phyloP scores from a whole-genome alignment of 2,329 filamentous ascomycete genomes.

The Pseudogymnoascus sp. region DNA sequence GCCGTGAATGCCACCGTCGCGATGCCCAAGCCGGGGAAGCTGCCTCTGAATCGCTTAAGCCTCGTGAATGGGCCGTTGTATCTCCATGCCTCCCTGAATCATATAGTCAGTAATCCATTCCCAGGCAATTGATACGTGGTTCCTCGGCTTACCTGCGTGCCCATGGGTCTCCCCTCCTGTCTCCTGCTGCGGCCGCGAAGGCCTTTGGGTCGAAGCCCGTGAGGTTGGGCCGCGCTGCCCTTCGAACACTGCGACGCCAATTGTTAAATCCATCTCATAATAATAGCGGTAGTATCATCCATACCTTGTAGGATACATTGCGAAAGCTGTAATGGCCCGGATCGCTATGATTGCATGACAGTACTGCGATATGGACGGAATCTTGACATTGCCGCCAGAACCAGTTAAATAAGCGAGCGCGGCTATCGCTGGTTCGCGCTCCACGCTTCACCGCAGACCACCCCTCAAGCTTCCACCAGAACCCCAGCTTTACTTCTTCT shows the following conservation, averaged over 20 bases:
- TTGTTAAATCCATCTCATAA: constrained; percentile 13
- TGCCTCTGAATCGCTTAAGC: constrained; percentile 77
- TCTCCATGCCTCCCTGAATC: constrained; percentile 82
- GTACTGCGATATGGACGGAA: constrained; percentile 4
- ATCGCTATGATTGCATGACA: constrained; percentile 8
- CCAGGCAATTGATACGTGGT: not conserved
- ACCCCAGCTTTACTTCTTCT: not conserved
- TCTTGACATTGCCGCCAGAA: constrained; percentile 5
- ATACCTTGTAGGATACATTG: constrained; percentile 27
- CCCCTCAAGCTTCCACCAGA: not conserved
- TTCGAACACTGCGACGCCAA: constrained; percentile 23
- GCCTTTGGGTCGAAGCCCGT: constrained; percentile 87
- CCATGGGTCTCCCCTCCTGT: constrained; percentile 55
- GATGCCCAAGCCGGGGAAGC: constrained; percentile 86
- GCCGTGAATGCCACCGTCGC: constrained; percentile 82
- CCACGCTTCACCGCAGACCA: constrained; percentile 2
- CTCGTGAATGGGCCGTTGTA: constrained; percentile 83
- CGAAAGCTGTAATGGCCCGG: constrained; percentile 13
- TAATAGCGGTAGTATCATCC: constrained; percentile 11
- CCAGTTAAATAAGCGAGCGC: constrained; percentile 9
- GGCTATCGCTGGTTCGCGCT: constrained; percentile 6
- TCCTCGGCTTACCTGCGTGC: constrained; percentile 46
- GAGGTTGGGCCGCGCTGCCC: constrained; percentile 52
- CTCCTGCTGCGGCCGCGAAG: constrained; percentile 62
- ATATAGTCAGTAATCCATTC: constrained; percentile 12